Conservation (phyloP, 202 grass and related monocot genomes). For the Carex sylvatica region DNA sequence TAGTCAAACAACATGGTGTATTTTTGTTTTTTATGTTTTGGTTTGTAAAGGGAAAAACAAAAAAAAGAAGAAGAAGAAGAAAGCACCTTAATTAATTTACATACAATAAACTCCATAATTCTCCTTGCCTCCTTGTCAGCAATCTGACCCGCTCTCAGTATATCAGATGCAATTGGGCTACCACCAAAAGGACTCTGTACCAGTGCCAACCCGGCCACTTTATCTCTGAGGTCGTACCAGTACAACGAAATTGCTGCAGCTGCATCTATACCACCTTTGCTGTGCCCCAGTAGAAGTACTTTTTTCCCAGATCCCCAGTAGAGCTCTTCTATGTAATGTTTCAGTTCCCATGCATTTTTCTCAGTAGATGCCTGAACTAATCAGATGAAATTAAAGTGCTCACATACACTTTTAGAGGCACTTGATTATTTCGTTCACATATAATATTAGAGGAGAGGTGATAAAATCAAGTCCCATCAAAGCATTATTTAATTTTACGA, state of each 20-base stretch:
- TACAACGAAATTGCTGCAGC: slow-evolving; percentile 76
- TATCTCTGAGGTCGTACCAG: slow-evolving; percentile 77
- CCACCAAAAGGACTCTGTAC: slow-evolving; percentile 94
- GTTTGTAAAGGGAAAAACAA: not conserved
- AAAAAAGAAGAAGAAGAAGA: not conserved
- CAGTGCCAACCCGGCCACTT: slow-evolving; percentile 70
- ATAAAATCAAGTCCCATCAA: not conserved
- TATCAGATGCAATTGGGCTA: slow-evolving; percentile 75
- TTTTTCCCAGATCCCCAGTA: slow-evolving; percentile 87
- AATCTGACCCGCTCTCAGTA: slow-evolving; percentile 82
- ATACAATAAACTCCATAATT: slow-evolving; percentile 80
- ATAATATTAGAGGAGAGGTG: not conserved
- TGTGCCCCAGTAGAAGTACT: slow-evolving; percentile 76
- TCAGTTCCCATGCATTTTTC: slow-evolving; percentile 76
- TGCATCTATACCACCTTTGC: slow-evolving; percentile 88
- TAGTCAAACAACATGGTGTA: not conserved
- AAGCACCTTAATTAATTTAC: slow-evolving; percentile 80
- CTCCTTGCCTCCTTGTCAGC: slow-evolving; percentile 66
- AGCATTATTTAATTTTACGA: not conserved
- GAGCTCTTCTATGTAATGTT: slow-evolving; percentile 85
- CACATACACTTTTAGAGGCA: not conserved
- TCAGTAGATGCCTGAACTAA: slow-evolving; percentile 63
- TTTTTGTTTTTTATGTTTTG: not conserved
- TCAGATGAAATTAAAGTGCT: not conserved
- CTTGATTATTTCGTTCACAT: not conserved